A percentile compares a stretch with the other conserved stretches of the same genome.
Evolutionary conservation across 2,329 filamentous ascomycete species (phyloP).

Genomic region (Colletotrichum destructivum): DNA sequence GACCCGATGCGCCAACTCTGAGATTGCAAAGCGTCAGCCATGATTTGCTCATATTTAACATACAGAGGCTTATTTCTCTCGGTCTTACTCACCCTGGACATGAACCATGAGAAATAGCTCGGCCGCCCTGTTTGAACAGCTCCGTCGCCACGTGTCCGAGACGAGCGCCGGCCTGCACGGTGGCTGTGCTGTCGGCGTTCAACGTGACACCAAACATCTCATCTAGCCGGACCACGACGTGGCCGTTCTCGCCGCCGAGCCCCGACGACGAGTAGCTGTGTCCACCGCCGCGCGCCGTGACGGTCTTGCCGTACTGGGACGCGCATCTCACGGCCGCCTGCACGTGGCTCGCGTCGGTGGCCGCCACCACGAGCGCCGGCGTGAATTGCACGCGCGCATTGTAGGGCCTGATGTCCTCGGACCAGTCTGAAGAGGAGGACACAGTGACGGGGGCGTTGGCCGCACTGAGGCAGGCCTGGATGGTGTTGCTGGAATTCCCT

Average conservation of each 20-base stretch:
- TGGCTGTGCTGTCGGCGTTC: slow-evolving; percentile 57
- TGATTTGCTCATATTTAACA: not conserved
- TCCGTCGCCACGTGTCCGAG: slow-evolving; percentile 63
- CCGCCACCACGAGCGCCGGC: slow-evolving; percentile 61
- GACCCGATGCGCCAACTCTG: slow-evolving; percentile 58
- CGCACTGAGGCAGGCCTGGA: slow-evolving; percentile 45
- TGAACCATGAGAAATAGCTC: slow-evolving; percentile 65
- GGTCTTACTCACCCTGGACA: slow-evolving; percentile 62
- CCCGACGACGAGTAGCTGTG: slow-evolving; percentile 67
- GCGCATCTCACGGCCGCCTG: slow-evolving; percentile 64
- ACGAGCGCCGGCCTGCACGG: slow-evolving; percentile 64
- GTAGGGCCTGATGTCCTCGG: slow-evolving; percentile 47
- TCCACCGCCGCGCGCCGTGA: slow-evolving; percentile 65
- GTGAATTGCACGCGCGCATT: slow-evolving; percentile 54
- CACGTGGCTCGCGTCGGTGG: slow-evolving; percentile 59
- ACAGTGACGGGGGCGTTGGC: slow-evolving; percentile 45
- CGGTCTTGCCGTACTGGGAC: slow-evolving; percentile 57
- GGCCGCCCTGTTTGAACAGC: slow-evolving; percentile 55
- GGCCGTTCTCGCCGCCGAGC: slow-evolving; percentile 64
- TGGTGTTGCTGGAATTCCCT: slow-evolving; percentile 23
- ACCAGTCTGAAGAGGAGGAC: slow-evolving; percentile 41
- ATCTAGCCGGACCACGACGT: slow-evolving; percentile 63
- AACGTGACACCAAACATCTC: slow-evolving; percentile 60
- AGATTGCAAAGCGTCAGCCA: not conserved
- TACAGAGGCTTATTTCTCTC: too few relatives aligned